Percentiles rank a stretch among this genome's conserved stretches.
These are phyloP conservation scores for Colletotrichum camelliae DNA, from an alignment of 2,329 filamentous ascomycete species.

Conservation along the genomic window DNA sequence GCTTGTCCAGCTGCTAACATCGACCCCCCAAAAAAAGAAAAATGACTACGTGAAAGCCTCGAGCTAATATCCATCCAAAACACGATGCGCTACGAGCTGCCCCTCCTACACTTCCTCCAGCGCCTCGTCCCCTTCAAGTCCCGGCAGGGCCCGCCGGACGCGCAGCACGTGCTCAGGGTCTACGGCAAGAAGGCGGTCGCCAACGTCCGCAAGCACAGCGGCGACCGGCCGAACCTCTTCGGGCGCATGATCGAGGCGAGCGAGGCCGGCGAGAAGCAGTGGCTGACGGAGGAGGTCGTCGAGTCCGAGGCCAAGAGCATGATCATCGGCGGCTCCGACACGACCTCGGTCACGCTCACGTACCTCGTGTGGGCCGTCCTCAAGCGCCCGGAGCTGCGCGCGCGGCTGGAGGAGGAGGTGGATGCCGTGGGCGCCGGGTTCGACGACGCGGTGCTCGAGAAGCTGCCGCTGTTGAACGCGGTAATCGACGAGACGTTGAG, in stretches of 20 bases:
- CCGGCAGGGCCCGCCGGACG: background rate
- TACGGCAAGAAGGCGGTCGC: background rate
- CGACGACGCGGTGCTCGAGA: slow-evolving; percentile 35
- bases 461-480: slow-evolving; percentile 44
- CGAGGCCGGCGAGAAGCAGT: background rate
- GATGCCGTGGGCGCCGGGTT: slow-evolving; percentile 26
- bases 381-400: slow-evolving; percentile 31
- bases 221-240: background rate
- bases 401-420: slow-evolving; percentile 39
- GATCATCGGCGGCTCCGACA: slow-evolving; percentile 58
- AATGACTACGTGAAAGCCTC: slow-evolving; percentile 6
- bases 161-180: background rate
- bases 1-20: background rate
- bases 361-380: slow-evolving; percentile 50
- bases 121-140: background rate
- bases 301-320: slow-evolving; percentile 44
- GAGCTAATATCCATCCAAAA: slow-evolving; percentile 1
- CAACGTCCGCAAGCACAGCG: background rate
- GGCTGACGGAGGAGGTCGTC: slow-evolving; percentile 34
- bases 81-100: background rate
- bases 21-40: background rate
- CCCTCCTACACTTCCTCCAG: background rate
- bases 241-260: background rate
- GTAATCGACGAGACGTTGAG: slow-evolving; percentile 52
- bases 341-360: slow-evolving; percentile 54